Evolutionary conservation across 306 rosid genomes (phyloP).

Genomic region (Medicago truncatula): DNA sequence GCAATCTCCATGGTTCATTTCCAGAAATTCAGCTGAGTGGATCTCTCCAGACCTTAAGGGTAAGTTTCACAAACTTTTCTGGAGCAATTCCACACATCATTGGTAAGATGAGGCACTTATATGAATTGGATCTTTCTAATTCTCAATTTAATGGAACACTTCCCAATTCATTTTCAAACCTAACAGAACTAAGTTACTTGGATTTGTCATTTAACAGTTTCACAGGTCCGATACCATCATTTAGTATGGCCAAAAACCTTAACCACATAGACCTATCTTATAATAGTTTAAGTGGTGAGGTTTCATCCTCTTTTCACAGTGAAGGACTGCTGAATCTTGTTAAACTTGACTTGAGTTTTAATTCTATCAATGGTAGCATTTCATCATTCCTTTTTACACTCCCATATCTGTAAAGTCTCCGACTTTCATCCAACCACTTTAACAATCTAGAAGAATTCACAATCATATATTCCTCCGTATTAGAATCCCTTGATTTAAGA

Average conservation of each 20-base stretch:
- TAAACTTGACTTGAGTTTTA: constrained; percentile 4
- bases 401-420: constrained; percentile 1
- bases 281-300: constrained; percentile 26
- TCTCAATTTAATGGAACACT: constrained; percentile 41
- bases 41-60: constrained; percentile 32
- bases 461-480: constrained; percentile 2
- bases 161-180: constrained; percentile 14
- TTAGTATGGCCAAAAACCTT: constrained; percentile 35
- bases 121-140: constrained; percentile 35
- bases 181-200: constrained; percentile 33
- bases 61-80: constrained; percentile 40
- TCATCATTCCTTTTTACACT: not conserved
- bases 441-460: constrained; percentile 28
- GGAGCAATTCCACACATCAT: constrained; percentile 45
- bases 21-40: not conserved
- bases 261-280: constrained; percentile 1
- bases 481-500: constrained; percentile 54
- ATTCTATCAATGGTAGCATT: constrained; percentile 39
- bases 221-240: constrained; percentile 50
- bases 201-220: constrained; percentile 46
- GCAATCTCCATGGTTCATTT: constrained; percentile 31
- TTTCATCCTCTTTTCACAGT: constrained; percentile 40
- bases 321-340: constrained; percentile 40
- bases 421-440: constrained; percentile 47
- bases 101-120: constrained; percentile 34